Conservation (phyloP, 2,329 filamentous ascomycete genomes). For the Zalaria sp. region DNA sequence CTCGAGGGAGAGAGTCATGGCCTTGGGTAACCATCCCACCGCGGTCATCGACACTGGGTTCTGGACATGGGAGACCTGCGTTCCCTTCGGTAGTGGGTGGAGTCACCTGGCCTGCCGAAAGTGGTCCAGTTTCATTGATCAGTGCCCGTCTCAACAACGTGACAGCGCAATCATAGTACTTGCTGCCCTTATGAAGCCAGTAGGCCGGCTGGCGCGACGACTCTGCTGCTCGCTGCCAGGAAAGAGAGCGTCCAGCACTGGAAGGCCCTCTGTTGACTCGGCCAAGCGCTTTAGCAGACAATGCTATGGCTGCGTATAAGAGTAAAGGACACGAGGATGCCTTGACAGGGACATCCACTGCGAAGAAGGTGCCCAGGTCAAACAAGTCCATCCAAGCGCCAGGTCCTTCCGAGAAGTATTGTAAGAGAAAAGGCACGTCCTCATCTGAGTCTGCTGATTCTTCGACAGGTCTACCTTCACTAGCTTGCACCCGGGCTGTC, state of each 20-base stretch:
- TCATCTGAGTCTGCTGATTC: conserved; percentile 24
- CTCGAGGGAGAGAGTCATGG: conserved; percentile 14
- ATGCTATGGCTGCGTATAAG: conserved; percentile 43
- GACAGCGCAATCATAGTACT: conserved; percentile 41
- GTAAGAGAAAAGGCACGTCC: conserved; percentile 42
- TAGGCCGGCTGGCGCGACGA: conserved; percentile 21
- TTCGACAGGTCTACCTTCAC: neutral
- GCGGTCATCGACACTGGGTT: no score
- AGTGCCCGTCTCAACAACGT: conserved; percentile 18
- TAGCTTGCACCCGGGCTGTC: neutral
- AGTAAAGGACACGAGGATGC: conserved; percentile 35
- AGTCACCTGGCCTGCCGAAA: no score
- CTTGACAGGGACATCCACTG: conserved; percentile 43
- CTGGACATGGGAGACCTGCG: neutral
- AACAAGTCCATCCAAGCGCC: conserved; percentile 47
- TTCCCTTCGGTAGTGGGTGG: neutral
- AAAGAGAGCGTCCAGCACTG: conserved; percentile 28
- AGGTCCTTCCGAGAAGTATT: conserved; percentile 45
- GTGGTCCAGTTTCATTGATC: conserved; percentile 10
- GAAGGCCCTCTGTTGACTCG: conserved; percentile 33
- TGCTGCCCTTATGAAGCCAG: conserved; percentile 45
- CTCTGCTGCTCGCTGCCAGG: neutral
- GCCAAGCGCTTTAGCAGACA: conserved; percentile 46
- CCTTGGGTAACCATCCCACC: no score
- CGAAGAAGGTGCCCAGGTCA: conserved; percentile 44